Percentiles rank a stretch among this genome's conserved stretches.
These are phyloP conservation scores for Pyrrhoderma lamaoense DNA, from an alignment of 1,284 basidiomycete species.

Conservation along the genomic window DNA sequence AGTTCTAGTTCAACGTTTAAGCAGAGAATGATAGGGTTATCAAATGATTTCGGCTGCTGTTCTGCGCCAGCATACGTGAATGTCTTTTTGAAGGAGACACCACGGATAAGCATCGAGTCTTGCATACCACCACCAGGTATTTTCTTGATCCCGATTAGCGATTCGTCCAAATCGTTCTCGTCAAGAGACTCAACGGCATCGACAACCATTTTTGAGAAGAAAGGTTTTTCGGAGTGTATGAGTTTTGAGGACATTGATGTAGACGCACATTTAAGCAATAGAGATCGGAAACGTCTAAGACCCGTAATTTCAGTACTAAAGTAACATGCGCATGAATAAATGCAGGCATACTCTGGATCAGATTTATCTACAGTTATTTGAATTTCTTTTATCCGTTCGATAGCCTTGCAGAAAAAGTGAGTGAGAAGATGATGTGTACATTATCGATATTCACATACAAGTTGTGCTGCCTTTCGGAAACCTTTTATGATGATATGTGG, in stretches of 20 bases:
- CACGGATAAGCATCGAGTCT: conserved; percentile 83
- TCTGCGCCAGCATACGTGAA: conserved; percentile 99
- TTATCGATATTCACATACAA: conserved; percentile 48
- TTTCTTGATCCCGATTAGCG: conserved; percentile 97
- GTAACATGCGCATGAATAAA: neutral
- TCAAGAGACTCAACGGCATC: conserved; percentile 92
- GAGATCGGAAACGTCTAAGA: conserved; percentile 75
- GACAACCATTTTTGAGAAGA: conserved; percentile 99
- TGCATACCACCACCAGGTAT: conserved; percentile 99
- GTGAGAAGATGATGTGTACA: conserved; percentile 12
- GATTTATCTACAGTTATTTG: conserved; percentile 89
- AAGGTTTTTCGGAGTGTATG: conserved; percentile 97
- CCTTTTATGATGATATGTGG: conserved; percentile 98
- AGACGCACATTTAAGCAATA: conserved; percentile 93
- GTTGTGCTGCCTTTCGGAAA: conserved; percentile 80
- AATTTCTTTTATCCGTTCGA: conserved; percentile 83
- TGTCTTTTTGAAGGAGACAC: conserved; percentile 99
- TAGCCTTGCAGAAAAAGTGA: conserved; percentile 48
- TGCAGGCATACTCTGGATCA: conserved; percentile 68
- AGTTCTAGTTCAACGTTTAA: conserved; percentile 98
- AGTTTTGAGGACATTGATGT: conserved; percentile 99
- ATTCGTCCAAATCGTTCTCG: conserved; percentile 91
- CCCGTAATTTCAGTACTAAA: neutral
- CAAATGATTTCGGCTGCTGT: conserved; percentile 96
- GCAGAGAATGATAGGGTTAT: conserved; percentile 84